phyloP scores from a whole-genome alignment of 768 basidiomycete genomes.

The Tylopilus sp. region DNA sequence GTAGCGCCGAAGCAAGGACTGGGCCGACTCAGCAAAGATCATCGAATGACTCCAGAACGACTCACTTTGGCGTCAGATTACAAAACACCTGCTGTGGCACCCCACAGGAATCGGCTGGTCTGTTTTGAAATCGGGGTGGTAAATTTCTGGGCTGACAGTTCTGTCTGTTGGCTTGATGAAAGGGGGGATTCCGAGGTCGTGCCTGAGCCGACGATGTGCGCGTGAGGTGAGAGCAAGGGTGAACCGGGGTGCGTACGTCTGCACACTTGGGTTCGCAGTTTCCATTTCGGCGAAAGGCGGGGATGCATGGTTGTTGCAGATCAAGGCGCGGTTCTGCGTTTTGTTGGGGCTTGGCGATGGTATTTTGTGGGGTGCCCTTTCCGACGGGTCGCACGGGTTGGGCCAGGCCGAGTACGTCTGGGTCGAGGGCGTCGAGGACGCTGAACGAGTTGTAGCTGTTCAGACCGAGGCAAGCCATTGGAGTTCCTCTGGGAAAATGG shows the following conservation, averaged over 20 bases:
- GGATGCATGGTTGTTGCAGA: neutral
- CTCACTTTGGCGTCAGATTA: slow-evolving; percentile 8
- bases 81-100: neutral
- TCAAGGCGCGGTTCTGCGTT: neutral
- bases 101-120: neutral
- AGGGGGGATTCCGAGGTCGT: neutral
- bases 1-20: slow-evolving; percentile 2
- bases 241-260: slow-evolving; percentile 1
- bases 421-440: neutral
- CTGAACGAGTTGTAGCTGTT: slow-evolving; percentile 6
- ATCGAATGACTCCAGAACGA: neutral
- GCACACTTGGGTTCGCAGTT: neutral
- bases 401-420: neutral
- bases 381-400: neutral
- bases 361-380: neutral
- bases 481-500: neutral
- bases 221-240: neutral
- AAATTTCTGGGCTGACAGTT: neutral
- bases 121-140: slow-evolving; percentile 8
- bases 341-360: neutral
- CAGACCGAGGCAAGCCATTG: neutral
- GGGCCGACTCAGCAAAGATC: neutral
- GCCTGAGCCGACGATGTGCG: neutral
- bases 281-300: neutral
- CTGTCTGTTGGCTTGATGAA: neutral